Conservation (phyloP, 2,329 filamentous ascomycete genomes). For the Paraconiothyrium brasiliense region DNA sequence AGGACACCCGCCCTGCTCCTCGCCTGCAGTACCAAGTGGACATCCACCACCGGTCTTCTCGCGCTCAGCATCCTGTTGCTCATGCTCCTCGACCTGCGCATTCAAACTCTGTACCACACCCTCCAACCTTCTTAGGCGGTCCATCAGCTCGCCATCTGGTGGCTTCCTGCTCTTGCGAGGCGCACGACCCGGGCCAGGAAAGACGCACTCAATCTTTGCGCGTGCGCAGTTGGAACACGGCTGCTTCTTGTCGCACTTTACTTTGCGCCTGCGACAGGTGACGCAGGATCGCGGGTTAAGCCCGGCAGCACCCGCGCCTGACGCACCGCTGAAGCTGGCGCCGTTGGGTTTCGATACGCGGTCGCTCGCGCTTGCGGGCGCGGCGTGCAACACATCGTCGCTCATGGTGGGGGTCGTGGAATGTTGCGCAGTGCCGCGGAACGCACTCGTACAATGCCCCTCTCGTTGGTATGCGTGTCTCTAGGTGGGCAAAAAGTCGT, state of each 20-base stretch:
- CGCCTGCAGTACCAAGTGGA: not conserved
- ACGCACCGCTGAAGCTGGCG: slow-evolving; percentile 27
- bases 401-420: slow-evolving; percentile 31
- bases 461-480: not conserved
- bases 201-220: slow-evolving; percentile 75
- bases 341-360: slow-evolving; percentile 30
- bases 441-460: not conserved
- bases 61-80: slow-evolving; percentile 43
- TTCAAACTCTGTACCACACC: slow-evolving; percentile 74
- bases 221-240: slow-evolving; percentile 79
- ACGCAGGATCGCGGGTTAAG: slow-evolving; percentile 48
- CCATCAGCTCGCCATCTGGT: slow-evolving; percentile 75
- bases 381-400: slow-evolving; percentile 32
- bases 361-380: slow-evolving; percentile 24
- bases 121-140: slow-evolving; percentile 76
- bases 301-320: slow-evolving; percentile 27
- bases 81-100: slow-evolving; percentile 48
- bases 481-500: not conserved
- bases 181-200: slow-evolving; percentile 77
- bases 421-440: not conserved
- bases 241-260: slow-evolving; percentile 81
- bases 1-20: slow-evolving; percentile 16
- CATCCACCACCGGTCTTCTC: slow-evolving; percentile 29
- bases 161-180: slow-evolving; percentile 74
- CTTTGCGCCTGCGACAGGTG: slow-evolving; percentile 63